Evolutionary conservation across 768 basidiomycete species (phyloP).

Genomic region (Porphyrellus cyaneotinctus): DNA sequence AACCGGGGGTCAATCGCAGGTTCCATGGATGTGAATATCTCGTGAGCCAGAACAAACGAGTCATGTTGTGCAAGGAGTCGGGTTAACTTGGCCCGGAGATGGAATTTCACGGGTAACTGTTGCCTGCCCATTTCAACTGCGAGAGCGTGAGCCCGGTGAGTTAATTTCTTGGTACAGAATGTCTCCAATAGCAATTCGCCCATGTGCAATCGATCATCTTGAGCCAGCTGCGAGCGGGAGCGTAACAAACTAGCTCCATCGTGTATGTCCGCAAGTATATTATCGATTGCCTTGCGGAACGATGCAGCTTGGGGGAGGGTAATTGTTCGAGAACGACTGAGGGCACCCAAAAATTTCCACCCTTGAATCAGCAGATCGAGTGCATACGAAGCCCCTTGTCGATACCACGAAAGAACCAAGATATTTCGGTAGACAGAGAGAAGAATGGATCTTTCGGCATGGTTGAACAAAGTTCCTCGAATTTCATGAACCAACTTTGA

Average conservation of each 20-base stretch:
- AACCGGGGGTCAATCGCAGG: slow-evolving; percentile 14
- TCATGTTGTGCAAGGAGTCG: slow-evolving; percentile 41
- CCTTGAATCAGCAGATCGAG: slow-evolving; percentile 40
- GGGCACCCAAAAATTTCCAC: slow-evolving; percentile 32
- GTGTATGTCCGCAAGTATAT: slow-evolving; percentile 29
- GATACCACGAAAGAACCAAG: slow-evolving; percentile 33
- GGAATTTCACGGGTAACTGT: slow-evolving; percentile 26
- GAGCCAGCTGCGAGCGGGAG: slow-evolving; percentile 23
- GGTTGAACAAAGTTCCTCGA: slow-evolving; percentile 14
- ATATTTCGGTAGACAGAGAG: slow-evolving; percentile 36
- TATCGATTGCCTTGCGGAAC: slow-evolving; percentile 29
- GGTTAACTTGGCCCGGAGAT: slow-evolving; percentile 35
- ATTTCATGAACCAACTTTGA: slow-evolving; percentile 26
- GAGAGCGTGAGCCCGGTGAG: slow-evolving; percentile 39
- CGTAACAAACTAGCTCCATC: slow-evolving; percentile 30
- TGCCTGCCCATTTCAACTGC: slow-evolving; percentile 39
- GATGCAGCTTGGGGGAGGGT: slow-evolving; percentile 14
- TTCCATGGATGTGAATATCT: slow-evolving; percentile 36
- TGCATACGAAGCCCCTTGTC: slow-evolving; percentile 30
- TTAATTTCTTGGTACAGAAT: slow-evolving; percentile 31
- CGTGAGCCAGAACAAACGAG: slow-evolving; percentile 41
- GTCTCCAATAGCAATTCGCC: slow-evolving; percentile 42
- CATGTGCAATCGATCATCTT: slow-evolving; percentile 27
- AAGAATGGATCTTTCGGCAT: slow-evolving; percentile 22
- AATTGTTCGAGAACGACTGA: slow-evolving; percentile 11